phyloP scores from a whole-genome alignment of 352 stramenopile genomes.

The Phytophthora cactorum region DNA sequence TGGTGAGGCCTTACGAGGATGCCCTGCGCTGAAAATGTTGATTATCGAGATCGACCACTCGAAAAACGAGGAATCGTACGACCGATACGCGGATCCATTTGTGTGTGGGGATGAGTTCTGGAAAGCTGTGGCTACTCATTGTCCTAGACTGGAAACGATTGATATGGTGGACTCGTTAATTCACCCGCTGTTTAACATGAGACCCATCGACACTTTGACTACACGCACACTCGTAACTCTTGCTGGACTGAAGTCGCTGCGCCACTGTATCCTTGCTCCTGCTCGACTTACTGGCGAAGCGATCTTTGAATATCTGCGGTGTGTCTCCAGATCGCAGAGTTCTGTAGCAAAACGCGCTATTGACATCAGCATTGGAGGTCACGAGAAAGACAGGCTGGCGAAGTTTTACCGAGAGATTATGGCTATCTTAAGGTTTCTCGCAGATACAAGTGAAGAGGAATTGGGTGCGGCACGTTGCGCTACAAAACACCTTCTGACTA shows the following conservation, averaged over 20 bases:
- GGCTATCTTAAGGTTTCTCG: not conserved
- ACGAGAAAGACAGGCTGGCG: not conserved
- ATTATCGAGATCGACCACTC: not conserved
- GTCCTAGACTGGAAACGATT: not conserved
- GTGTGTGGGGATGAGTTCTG: not conserved
- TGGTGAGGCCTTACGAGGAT: not conserved
- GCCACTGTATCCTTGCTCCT: not conserved
- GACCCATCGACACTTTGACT: conserved; percentile 1
- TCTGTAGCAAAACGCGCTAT: not conserved
- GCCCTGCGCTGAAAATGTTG: not conserved
- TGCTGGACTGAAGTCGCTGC: not conserved
- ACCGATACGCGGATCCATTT: not conserved
- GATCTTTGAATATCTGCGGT: not conserved
- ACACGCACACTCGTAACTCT: not conserved
- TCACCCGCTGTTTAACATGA: not conserved
- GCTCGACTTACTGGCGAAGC: not conserved
- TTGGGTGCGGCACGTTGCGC: not conserved
- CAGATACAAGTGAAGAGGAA: not conserved
- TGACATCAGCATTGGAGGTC: not conserved
- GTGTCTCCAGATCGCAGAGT: not conserved
- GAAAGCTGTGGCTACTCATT: not conserved
- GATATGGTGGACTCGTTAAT: not conserved
- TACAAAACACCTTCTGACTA: not conserved
- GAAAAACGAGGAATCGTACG: not conserved
- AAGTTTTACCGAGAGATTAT: not conserved